A percentile compares a stretch with the other conserved stretches of the same genome.
These are phyloP conservation scores for Cercospora janseana DNA, from an alignment of 2,329 filamentous ascomycete genomes.

Conservation along the genomic window DNA sequence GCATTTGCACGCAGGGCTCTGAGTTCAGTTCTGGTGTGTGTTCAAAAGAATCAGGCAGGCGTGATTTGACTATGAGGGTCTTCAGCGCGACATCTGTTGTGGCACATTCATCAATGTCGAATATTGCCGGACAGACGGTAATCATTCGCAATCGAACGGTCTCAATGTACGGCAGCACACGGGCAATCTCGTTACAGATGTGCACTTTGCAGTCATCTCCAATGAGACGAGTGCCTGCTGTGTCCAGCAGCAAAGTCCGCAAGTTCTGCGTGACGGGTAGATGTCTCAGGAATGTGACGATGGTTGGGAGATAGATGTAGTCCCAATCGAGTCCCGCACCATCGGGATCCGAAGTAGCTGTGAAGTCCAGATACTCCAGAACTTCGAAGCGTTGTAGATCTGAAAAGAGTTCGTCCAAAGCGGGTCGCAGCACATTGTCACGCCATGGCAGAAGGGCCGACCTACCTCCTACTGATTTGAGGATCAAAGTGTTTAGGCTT, in stretches of 20 bases:
- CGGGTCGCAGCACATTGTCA: constrained; percentile 3
- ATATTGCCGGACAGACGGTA: constrained; percentile 13
- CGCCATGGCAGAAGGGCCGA: constrained; percentile 15
- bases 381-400: constrained; percentile 20
- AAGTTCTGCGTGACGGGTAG: constrained; percentile 17
- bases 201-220: constrained; percentile 2
- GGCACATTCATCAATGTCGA: neutral
- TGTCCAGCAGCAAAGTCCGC: constrained; percentile 13
- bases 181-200: constrained; percentile 16
- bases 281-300: constrained; percentile 8
- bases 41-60: constrained; percentile 9
- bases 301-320: constrained; percentile 14
- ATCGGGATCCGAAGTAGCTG: constrained; percentile 17
- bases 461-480: neutral
- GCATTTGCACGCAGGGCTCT: constrained; percentile 12
- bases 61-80: constrained; percentile 18
- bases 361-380: constrained; percentile 18
- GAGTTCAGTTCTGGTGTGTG: neutral
- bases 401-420: constrained; percentile 17
- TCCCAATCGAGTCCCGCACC: constrained; percentile 9
- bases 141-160: constrained; percentile 18
- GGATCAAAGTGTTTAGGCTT: neutral
- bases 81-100: constrained; percentile 9
- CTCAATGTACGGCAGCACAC: constrained; percentile 15
- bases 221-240: constrained; percentile 4